Conservation (phyloP, 1,284 basidiomycete genomes). For the Sphagnurus paluster region DNA sequence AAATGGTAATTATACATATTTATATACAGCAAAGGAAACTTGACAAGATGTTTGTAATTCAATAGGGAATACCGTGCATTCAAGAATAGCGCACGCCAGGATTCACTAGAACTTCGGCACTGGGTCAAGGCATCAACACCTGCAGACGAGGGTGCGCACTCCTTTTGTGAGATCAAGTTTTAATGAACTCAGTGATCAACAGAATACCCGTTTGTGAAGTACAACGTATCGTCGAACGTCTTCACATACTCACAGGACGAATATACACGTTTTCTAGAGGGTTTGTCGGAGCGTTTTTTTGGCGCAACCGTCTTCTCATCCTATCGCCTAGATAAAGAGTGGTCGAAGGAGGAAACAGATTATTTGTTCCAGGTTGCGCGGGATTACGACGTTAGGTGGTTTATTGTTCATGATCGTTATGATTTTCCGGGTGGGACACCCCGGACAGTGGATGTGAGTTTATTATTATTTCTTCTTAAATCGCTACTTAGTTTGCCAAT, state of each 20-base stretch:
- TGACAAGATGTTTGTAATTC: conserved; percentile 6
- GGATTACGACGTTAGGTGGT: conserved; percentile 89
- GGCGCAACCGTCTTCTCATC: neutral
- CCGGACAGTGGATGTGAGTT: conserved; percentile 70
- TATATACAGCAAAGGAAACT: neutral
- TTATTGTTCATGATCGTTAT: conserved; percentile 90
- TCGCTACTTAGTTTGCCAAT: neutral
- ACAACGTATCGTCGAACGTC: conserved; percentile 68
- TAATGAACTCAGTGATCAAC: neutral
- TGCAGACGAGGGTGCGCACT: conserved; percentile 49
- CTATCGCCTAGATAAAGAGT: conserved; percentile 64
- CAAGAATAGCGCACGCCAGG: conserved; percentile 62
- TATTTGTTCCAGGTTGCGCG: conserved; percentile 85
- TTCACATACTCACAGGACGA: conserved; percentile 92
- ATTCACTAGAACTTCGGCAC: conserved; percentile 61
- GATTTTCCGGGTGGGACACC: conserved; percentile 57
- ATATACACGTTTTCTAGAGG: conserved; percentile 80
- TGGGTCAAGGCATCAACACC: conserved; percentile 68
- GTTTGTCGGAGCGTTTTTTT: conserved; percentile 33
- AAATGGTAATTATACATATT: conserved; percentile 52
- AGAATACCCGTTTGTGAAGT: conserved; percentile 83
- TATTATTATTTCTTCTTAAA: neutral
- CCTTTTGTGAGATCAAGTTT: neutral
- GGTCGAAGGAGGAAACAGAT: conserved; percentile 95
- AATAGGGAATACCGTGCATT: conserved; percentile 78